These are phyloP conservation scores for Leishmania martiniquensis DNA, from an alignment of 208 protist genomes.

Conservation along the genomic window DNA sequence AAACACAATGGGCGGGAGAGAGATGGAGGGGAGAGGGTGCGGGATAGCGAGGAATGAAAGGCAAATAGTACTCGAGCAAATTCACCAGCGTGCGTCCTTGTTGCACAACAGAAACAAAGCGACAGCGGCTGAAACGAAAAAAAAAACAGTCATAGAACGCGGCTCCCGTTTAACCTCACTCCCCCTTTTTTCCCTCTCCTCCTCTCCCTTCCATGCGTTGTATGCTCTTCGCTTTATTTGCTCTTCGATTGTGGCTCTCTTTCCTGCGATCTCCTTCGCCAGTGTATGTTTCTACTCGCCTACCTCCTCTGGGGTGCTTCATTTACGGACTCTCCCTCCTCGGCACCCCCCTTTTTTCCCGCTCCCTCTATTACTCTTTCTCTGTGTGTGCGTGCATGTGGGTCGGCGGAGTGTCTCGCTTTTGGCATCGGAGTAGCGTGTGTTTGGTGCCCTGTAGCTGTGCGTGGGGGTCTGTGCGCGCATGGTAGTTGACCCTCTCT, in stretches of 20 bases:
- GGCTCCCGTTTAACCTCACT: neutral
- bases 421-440: too few species aligned
- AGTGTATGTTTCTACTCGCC: neutral
- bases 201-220: neutral
- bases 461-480: neutral
- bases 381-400: too few species aligned
- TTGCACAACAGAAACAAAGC: neutral
- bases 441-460: neutral
- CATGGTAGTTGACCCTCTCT: neutral
- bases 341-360: neutral
- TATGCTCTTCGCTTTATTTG: constrained; percentile 4
- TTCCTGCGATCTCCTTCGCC: constrained; percentile 1
- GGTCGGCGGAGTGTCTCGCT: neutral
- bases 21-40: neutral
- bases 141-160: constrained; percentile 10
- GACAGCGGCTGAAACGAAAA: neutral
- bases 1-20: neutral
- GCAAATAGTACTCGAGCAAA: neutral
- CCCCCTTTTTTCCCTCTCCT: neutral
- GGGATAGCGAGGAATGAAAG: neutral
- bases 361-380: neutral
- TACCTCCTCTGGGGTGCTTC: neutral
- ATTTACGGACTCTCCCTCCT: constrained; percentile 3
- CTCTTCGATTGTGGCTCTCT: constrained; percentile 2
- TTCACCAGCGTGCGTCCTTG: too few species aligned